Conservation (phyloP, 768 basidiomycete species). For the Cystofilobasidium ferigula region DNA sequence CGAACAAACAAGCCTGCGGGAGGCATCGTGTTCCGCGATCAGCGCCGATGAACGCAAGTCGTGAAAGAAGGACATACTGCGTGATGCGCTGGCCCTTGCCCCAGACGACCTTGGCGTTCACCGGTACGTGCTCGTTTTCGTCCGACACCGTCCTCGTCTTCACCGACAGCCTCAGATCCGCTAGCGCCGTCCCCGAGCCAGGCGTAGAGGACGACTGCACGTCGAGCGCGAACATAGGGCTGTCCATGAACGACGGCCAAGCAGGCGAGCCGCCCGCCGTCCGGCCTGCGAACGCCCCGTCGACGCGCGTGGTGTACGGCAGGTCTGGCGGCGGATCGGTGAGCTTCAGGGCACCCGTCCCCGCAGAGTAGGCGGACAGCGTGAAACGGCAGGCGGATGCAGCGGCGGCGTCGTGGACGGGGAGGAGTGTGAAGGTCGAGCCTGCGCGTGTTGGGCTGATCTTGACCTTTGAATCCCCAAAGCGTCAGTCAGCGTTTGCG, state of each 20-base stretch:
- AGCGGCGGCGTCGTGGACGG: slow-evolving; percentile 55
- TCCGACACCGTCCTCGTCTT: slow-evolving; percentile 42
- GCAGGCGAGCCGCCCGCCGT: slow-evolving; percentile 76
- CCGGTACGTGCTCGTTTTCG: slow-evolving; percentile 45
- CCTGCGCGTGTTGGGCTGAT: slow-evolving; percentile 18
- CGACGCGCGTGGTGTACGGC: slow-evolving; percentile 44
- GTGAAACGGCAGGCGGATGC: slow-evolving; percentile 55
- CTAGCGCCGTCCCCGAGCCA: not conserved
- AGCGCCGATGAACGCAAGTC: not conserved
- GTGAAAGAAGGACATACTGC: slow-evolving; percentile 40
- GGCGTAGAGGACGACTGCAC: slow-evolving; percentile 43
- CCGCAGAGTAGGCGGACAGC: slow-evolving; percentile 49
- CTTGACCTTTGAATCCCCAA: slow-evolving; percentile 23
- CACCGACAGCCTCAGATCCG: not conserved
- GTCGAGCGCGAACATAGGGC: slow-evolving; percentile 72
- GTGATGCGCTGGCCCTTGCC: slow-evolving; percentile 63
- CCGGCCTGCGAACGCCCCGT: slow-evolving; percentile 53
- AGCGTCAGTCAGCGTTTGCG: slow-evolving; percentile 31
- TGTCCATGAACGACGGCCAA: slow-evolving; percentile 70
- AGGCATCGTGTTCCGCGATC: slow-evolving; percentile 31
- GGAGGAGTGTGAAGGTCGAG: slow-evolving; percentile 45
- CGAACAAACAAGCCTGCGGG: slow-evolving; percentile 47
- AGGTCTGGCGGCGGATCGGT: slow-evolving; percentile 27
- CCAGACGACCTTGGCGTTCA: slow-evolving; percentile 61
- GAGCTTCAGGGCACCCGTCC: slow-evolving; percentile 33